Base-by-base conservation (phyloP, 108 stramenopile genomes). In the Pseudonitzschia pungens region DNA sequence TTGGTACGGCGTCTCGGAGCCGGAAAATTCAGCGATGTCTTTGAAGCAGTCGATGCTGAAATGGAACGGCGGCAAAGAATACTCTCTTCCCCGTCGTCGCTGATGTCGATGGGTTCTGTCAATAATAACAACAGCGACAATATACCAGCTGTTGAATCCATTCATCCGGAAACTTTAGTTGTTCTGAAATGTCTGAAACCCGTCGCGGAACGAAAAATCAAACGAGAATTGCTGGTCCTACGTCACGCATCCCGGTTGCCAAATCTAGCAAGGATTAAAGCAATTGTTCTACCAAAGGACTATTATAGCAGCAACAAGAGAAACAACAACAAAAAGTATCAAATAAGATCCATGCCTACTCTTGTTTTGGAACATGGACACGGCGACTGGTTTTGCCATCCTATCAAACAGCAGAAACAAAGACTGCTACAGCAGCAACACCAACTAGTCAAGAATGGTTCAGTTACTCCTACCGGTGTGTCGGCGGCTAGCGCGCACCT, bases 291-390 rank as follows among this genome's bases (percentile, higher is more conserved):
- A n/a, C 77, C 82, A 14, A 26, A 55, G 6, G 60, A 74, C 11
- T 77, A 48, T 48, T 12, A 18, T 18, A 48, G 68, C 24, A 69
- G 20, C 28, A 21, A 20, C 28, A 45, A 4, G 4, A 1, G 43
- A 6, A 44, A 48, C 27, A 45, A 44, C 59, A 44, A 51, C 50
- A 53, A 70, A 73, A 28, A 75, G 42, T 77, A 77, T 57, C 65
- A 28, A 59, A 50, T 73, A 26, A 56, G 70, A 54, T 77, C 76
- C 21, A 86, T 93, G 79, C 89, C 90, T 29, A 80, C 93, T 11
- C 75, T 97, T n/a, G 84, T 96, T 7, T 62, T 96, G 29, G 88
- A 95, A 74, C 96, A 97, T 80, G 94, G 91, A 7, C 94, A 95
- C 33, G 76, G 63, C 5, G 62, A 83, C 16, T 96, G 95, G 95